Percentiles rank a stretch among this genome's conserved stretches.
Conservation (phyloP, 306 rosid species). For the Prunus campanulata region DNA sequence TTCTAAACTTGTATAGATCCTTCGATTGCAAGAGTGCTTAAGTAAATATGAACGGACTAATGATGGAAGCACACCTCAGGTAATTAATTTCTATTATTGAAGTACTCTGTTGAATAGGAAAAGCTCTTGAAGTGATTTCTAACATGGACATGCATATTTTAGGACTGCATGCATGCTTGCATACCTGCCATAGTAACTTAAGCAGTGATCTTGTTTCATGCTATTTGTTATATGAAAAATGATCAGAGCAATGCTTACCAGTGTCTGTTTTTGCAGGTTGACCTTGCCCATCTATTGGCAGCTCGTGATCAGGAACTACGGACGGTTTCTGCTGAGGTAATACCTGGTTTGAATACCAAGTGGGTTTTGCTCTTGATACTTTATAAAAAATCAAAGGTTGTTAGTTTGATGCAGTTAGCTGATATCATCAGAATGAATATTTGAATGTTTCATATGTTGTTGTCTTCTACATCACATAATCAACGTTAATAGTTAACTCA, state of each 20-base stretch:
- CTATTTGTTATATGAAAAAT: background rate
- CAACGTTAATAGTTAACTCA: background rate
- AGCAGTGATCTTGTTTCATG: background rate
- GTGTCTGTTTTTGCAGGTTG: conserved; percentile 68
- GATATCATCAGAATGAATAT: background rate
- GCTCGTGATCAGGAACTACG: conserved; percentile 98
- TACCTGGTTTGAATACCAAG: conserved; percentile 16
- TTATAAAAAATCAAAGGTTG: background rate
- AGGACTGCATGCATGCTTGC: background rate
- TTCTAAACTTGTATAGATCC: conserved; percentile 51
- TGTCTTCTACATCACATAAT: background rate
- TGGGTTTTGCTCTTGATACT: background rate
- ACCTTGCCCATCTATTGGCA: conserved; percentile 94
- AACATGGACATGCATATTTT: background rate
- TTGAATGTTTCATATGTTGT: background rate
- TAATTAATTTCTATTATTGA: conserved; percentile 20
- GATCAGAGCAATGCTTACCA: background rate
- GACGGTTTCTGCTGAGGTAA: conserved; percentile 94
- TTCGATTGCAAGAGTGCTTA: conserved; percentile 85
- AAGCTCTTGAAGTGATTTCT: background rate
- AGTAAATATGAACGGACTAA: conserved; percentile 82
- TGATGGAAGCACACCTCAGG: conserved; percentile 97
- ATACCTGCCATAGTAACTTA: background rate
- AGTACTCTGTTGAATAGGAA: background rate
- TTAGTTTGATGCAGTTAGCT: background rate